Evolutionary conservation across 768 basidiomycete species (phyloP).

Genomic region (Phaeotremella skinneri): DNA sequence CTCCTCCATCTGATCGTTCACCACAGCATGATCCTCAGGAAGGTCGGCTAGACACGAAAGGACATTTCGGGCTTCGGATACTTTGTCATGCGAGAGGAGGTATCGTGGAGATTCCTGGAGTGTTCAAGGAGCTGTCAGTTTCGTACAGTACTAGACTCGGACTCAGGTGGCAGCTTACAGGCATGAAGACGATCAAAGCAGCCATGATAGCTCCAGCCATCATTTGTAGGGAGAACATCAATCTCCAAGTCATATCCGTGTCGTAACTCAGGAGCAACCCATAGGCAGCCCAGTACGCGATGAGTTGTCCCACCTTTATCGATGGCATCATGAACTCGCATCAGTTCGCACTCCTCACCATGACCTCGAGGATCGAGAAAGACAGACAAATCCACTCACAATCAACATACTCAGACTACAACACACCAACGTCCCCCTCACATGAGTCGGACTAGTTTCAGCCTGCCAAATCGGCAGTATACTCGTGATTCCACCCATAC

Average conservation of each 20-base stretch:
- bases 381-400: slow-evolving; percentile 17
- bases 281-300: slow-evolving; percentile 21
- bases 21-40: slow-evolving; percentile 7
- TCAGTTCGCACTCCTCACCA: too few species aligned
- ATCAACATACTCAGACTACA: slow-evolving; percentile 23
- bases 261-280: slow-evolving; percentile 16
- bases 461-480: slow-evolving; percentile 25
- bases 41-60: slow-evolving; percentile 14
- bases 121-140: too few species aligned
- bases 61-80: slow-evolving; percentile 16
- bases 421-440: slow-evolving; percentile 24
- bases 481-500: slow-evolving; percentile 21
- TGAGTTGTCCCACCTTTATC: slow-evolving; percentile 10
- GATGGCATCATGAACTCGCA: not conserved
- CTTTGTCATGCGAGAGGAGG: slow-evolving; percentile 16
- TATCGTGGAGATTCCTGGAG: slow-evolving; percentile 24
- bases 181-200: slow-evolving; percentile 19
- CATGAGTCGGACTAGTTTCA: slow-evolving; percentile 19
- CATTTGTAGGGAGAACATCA: slow-evolving; percentile 19
- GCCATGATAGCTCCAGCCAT: slow-evolving; percentile 22
- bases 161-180: slow-evolving; percentile 13
- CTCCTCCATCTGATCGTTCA: slow-evolving; percentile 22
- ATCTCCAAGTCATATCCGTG: slow-evolving; percentile 18
- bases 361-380: too few species aligned
- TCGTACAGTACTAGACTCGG: too few species aligned